These are phyloP conservation scores for Ceratocystis smalleyi DNA, from an alignment of 2,329 filamentous ascomycete genomes.

Conservation along the genomic window DNA sequence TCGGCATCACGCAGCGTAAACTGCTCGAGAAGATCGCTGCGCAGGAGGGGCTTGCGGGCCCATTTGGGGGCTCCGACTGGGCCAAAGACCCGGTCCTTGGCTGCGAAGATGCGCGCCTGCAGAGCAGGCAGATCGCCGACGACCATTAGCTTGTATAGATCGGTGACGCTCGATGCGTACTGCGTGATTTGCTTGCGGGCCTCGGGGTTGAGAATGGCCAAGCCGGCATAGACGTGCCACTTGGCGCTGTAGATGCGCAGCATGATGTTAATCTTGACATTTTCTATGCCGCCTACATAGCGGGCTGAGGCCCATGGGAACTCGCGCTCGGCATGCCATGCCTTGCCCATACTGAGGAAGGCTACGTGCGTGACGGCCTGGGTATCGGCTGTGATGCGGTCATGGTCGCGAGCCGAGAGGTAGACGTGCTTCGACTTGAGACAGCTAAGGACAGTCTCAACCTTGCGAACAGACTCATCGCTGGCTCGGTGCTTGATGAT, in stretches of 20 bases:
- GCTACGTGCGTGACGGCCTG: constrained; percentile 96
- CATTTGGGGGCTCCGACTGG: constrained; percentile 49
- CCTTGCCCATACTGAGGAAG: constrained; percentile 93
- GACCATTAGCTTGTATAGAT: constrained; percentile 93
- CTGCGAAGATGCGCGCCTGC: constrained; percentile 48
- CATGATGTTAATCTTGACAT: constrained; percentile 97
- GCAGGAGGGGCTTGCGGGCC: constrained; percentile 51
- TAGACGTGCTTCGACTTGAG: constrained; percentile 76
- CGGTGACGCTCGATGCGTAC: constrained; percentile 83
- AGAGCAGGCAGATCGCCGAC: constrained; percentile 66
- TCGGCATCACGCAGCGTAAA: constrained; percentile 61
- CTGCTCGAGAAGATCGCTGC: constrained; percentile 72
- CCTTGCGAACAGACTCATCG: constrained; percentile 57
- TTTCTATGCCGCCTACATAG: constrained; percentile 93
- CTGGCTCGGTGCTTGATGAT: constrained; percentile 86
- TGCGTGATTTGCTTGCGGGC: constrained; percentile 85
- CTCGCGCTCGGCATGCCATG: constrained; percentile 87
- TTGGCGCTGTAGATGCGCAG: constrained; percentile 96
- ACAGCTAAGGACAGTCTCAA: constrained; percentile 67
- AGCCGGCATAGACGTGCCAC: constrained; percentile 97
- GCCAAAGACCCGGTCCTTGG: constrained; percentile 56
- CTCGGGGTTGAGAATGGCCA: constrained; percentile 90
- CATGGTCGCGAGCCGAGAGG: constrained; percentile 73
- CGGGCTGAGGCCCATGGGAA: constrained; percentile 96
- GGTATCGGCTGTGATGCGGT: constrained; percentile 94